These are phyloP conservation scores for Hippophae rhamnoides DNA, from an alignment of 306 rosid genomes.

Conservation along the genomic window DNA sequence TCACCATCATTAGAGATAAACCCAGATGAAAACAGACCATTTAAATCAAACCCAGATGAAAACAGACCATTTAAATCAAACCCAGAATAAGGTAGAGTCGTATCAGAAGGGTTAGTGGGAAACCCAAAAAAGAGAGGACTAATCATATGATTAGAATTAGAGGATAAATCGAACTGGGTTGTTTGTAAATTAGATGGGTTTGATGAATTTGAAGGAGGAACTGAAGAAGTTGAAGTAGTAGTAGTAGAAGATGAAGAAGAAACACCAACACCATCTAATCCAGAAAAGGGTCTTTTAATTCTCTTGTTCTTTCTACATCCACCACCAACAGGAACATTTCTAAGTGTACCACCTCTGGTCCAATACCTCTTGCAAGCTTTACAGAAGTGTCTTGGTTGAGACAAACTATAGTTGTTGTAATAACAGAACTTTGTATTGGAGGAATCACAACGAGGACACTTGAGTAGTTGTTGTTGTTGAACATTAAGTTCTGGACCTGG, in stretches of 20 bases:
- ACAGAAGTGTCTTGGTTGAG: slow-evolving; percentile 95
- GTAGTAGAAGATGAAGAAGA: slow-evolving; percentile 34
- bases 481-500: slow-evolving; percentile 36
- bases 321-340: slow-evolving; percentile 92
- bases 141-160: neutral
- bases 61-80: slow-evolving; percentile 39
- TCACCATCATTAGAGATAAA: slow-evolving; percentile 4
- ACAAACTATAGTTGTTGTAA: slow-evolving; percentile 91
- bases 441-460: slow-evolving; percentile 93
- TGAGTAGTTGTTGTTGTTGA: slow-evolving; percentile 40
- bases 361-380: slow-evolving; percentile 96
- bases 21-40: slow-evolving; percentile 35
- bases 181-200: slow-evolving; percentile 22
- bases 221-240: slow-evolving; percentile 16
- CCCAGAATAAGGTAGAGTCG: slow-evolving; percentile 41
- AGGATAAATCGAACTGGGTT: slow-evolving; percentile 26
- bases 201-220: slow-evolving; percentile 21
- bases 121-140: slow-evolving; percentile 50
- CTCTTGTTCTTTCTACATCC: slow-evolving; percentile 87
- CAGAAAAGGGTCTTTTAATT: slow-evolving; percentile 30
- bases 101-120: slow-evolving; percentile 30
- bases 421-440: slow-evolving; percentile 91
- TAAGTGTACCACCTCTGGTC: slow-evolving; percentile 91
- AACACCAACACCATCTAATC: slow-evolving; percentile 17
- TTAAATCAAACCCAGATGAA: slow-evolving; percentile 39